These are phyloP conservation scores for Acacia confusa DNA, from an alignment of 306 rosid genomes.

Conservation along the genomic window DNA sequence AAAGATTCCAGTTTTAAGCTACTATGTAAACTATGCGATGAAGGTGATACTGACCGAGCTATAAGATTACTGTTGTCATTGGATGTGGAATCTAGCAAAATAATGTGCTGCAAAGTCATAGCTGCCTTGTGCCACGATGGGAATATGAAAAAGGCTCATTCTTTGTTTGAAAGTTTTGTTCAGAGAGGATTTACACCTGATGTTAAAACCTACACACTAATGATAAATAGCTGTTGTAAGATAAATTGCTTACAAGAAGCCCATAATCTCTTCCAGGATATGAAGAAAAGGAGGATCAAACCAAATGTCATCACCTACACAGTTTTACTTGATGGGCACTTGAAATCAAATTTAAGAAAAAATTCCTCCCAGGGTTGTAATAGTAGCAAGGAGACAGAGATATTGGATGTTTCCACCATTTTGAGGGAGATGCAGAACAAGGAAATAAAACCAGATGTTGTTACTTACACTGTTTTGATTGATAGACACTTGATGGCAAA, in stretches of 20 bases:
- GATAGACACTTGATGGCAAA: constrained; percentile 55
- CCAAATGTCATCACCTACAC: constrained; percentile 76
- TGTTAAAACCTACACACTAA: constrained; percentile 65
- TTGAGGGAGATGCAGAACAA: constrained; percentile 62
- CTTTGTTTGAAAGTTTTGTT: constrained; percentile 48
- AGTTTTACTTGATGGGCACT: constrained; percentile 63
- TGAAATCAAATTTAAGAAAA: constrained; percentile 37
- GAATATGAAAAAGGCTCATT: constrained; percentile 50
- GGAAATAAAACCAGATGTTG: constrained; percentile 61
- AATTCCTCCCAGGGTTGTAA: neutral
- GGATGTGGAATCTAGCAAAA: constrained; percentile 52
- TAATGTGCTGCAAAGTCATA: constrained; percentile 55
- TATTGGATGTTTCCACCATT: constrained; percentile 38
- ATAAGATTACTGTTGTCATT: constrained; percentile 43
- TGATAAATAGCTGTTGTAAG: constrained; percentile 76
- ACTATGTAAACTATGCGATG: constrained; percentile 55
- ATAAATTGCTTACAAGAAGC: constrained; percentile 59
- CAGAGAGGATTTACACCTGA: constrained; percentile 53
- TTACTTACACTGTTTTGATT: constrained; percentile 71
- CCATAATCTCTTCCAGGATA: constrained; percentile 59
- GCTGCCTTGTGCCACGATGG: constrained; percentile 60
- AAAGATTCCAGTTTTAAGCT: constrained; percentile 48
- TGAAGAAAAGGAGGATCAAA: constrained; percentile 63
- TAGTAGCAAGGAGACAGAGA: constrained; percentile 18
- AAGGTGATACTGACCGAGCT: constrained; percentile 43